Evolutionary conservation across 73 alveolate species (phyloP), one percentile per base, ranked within the genome.

Genomic region (Blepharisma japonicum): DNA sequence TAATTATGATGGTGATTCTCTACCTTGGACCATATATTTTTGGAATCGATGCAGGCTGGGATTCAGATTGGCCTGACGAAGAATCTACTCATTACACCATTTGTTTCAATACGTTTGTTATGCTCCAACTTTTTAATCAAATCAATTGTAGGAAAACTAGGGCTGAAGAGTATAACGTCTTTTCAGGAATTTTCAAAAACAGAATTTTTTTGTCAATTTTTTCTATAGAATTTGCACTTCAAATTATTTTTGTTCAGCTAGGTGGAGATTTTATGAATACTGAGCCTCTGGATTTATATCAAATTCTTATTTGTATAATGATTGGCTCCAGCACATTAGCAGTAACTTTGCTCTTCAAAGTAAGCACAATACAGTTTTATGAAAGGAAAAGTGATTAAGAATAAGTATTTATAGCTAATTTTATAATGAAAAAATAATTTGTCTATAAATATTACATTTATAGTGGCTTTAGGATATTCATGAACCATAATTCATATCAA

Each of bases 111-210:
- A 86, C 87, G 14, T 90, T 90, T 77, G 95, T 88, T 20, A 32
- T 87, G 61, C 56, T 87, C 82, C 89, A 90, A 27, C 45, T 90
- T 42, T 90, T 90, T 80, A 90, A 90, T 83, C 85, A 86, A 87
- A 51, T 92, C 67, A 87, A 87, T 79, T 68, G 92, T 56, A 83
- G 96, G 79, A 88, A 89, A 45, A 79, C 90, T 0, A 18, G n/a
- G 14, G 55, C n/a, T 70, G 70, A n/a, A 70, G 77, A 70, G 5
- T 7, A 14, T 54, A 70, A 70, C 5, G 80, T 70, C 14, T 70
- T 70, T 47, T 7, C 11, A 45, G 80, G 61, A 2, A 14, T 70
- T 45, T 47, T 45, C 27, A 0, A n/a, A 9, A 70, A 70, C 27
- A 9, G 56, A 45, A 70, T 5, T 18, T 70, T 70, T 47, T n/a